Evolutionary conservation across 139 green algal genomes (phyloP).

Genomic region (Chlorella sp.): DNA sequence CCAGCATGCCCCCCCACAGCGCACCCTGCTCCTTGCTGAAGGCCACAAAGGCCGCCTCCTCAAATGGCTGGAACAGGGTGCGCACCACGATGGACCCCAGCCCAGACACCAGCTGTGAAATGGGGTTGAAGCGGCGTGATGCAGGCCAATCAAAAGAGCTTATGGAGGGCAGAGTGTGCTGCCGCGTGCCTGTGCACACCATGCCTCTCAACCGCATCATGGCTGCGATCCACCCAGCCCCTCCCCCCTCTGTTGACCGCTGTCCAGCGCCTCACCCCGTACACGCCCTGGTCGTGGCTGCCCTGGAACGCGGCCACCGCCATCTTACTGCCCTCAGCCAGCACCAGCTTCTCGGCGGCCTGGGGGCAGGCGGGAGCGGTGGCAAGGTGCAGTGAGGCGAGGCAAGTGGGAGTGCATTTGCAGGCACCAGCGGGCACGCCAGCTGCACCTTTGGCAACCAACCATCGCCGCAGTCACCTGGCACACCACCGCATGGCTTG

Average conservation of each 20-base stretch:
- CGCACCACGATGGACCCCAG: slow-evolving; percentile 87
- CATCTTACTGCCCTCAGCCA: slow-evolving; percentile 85
- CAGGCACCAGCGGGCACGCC: background rate
- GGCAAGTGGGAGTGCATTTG: slow-evolving; percentile 2
- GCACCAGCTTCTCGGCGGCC: slow-evolving; percentile 80
- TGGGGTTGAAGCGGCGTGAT: too few species aligned
- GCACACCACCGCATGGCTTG: too few species aligned
- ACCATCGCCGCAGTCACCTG: too few species aligned
- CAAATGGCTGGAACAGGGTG: slow-evolving; percentile 85
- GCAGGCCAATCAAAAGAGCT: too few species aligned
- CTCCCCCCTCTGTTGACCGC: too few species aligned
- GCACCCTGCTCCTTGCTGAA: slow-evolving; percentile 66
- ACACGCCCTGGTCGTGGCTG: slow-evolving; percentile 79
- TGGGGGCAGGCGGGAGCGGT: slow-evolving; percentile 37
- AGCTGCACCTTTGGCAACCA: background rate
- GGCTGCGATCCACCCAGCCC: too few species aligned
- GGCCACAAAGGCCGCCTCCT: slow-evolving; percentile 87
- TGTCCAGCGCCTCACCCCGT: slow-evolving; percentile 56
- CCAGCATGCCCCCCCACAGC: background rate
- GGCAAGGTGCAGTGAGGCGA: background rate
- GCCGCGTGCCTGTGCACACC: too few species aligned
- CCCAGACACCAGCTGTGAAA: slow-evolving; percentile 77
- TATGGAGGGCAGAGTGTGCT: too few species aligned
- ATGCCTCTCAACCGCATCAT: too few species aligned
- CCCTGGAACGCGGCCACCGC: slow-evolving; percentile 60